Evolutionary conservation across 2,329 filamentous ascomycete genomes (phyloP), one percentile per base, ranked within the genome.

Genomic region (Phialophora tarda): DNA sequence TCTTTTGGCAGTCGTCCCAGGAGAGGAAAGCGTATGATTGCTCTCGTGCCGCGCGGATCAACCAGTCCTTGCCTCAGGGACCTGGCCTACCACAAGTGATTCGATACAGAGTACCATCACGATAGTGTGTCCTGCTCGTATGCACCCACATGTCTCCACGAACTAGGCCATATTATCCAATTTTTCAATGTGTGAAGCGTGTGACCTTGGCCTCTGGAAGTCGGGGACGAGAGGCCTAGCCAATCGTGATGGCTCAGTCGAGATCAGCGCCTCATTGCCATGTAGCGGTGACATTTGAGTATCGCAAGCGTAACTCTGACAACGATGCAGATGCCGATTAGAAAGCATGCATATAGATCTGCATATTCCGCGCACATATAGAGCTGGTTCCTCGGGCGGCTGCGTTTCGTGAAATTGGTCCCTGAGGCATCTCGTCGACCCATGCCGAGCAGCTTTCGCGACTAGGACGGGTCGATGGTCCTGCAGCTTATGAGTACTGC

Each of bases 1-100:
- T 50, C 23, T 17, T 28, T 26, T 11, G 51, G 51, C 4, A 30
- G 51, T 30, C 51, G 24, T 54, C 51, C 51, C 51, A 30, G 17
- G 11, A 30, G 8, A 54, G 51, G 26, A 54, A 54, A 54, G 51
- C 51, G 23, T 32, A 54, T n/a, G 11, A 7, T 54, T 54, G 51
- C 23, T 17, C 24, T 30, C 30, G 14, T 6, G 14, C 34, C 34
- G 34, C 34, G 34, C 14, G 51, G 51, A 54, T 32, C 51, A 32
- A 26, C 51, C 51, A 54, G 26, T n/a, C 51, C 17, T 24, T 51
- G 21, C 12, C 6, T 30, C 6, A 21, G 23, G 23, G 3, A 30
- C 17, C 51, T 17, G 23, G 47, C 47, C 24, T 11, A 54, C 10
- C 51, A 54, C 0, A 4, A 30, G 12, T 8, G 17, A 30, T 23